Evolutionary conservation across 305 asterid species (phyloP), one percentile per base, ranked within the genome.

Genomic region (Rubia balearica): DNA sequence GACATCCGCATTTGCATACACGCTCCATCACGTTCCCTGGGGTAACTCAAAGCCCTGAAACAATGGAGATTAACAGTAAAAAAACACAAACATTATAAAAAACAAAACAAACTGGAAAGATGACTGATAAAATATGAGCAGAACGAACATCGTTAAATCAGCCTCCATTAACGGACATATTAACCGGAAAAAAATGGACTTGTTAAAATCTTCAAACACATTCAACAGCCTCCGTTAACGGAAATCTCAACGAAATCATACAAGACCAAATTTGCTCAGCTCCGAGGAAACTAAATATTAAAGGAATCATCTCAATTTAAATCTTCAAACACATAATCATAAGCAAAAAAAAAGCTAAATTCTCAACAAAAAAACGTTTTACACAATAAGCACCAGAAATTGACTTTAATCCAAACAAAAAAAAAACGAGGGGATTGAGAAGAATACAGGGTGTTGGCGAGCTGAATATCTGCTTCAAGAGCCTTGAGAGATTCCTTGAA

Each of bases 401-500:
- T 19, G 8, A 49, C 33, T 30, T 36, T 7, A 14, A 22, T 10
- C 67, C 68, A 27, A 16, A 1, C 22, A 63, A 40, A 16, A 40
- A 40, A 64, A 14, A 17, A 3, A 14, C 14, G 2, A 67, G 10
- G 8, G n/a, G 19, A 43, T 3, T 53, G n/a, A 33, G 65, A 53
- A 16, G 51, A 38, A 70, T 78, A 74, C 82, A 78, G 68, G 7
- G 82, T 78, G 65, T 78, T 78, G 56, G 82, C 82, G 40, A 67
- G 79, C 72, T 78, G 79, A 67, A 78, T 78, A 74, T 78, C 82
- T 13, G 82, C 82, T 68, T 78, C 82, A 9, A 78, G 82, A 61
- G 82, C 74, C 73, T 78, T 78, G 21, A 78, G 72, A 67, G 82
- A 78, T 67, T 78, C 79, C 79, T 78, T 78, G 16, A 78, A 78